phyloP scores from a whole-genome alignment of 495 filamentous ascomycete species.

The Xanthoparmelia taractica region DNA sequence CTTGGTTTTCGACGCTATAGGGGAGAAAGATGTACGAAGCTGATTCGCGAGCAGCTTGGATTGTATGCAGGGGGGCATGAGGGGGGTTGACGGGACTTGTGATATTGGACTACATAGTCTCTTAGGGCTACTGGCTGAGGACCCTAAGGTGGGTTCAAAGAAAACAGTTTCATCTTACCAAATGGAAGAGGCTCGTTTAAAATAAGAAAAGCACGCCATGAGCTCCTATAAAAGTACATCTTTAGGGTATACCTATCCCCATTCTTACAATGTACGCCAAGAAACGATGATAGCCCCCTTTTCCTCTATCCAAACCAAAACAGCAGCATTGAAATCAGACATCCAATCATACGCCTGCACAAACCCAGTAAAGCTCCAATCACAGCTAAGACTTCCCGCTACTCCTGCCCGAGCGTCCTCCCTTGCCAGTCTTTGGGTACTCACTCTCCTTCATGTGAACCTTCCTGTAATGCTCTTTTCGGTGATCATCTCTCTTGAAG shows the following conservation, averaged over 20 bases:
- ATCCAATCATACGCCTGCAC: background rate
- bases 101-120: background rate
- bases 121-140: background rate
- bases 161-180: too few species aligned
- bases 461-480: conserved; percentile 77
- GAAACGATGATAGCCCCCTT: background rate
- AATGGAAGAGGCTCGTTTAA: too few species aligned
- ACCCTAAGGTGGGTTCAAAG: background rate
- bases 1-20: background rate
- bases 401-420: background rate
- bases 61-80: background rate
- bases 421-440: conserved; percentile 1
- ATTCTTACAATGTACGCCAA: background rate
- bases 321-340: background rate
- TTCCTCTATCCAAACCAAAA: background rate
- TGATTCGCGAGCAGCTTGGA: background rate
- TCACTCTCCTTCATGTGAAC: conserved; percentile 51
- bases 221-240: background rate
- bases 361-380: background rate
- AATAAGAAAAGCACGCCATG: background rate
- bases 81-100: background rate
- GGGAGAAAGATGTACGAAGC: background rate
- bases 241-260: background rate
- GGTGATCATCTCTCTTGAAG: conserved; percentile 80
- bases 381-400: background rate